Evolutionary conservation across 495 filamentous ascomycete genomes (phyloP), one percentile per base, ranked within the genome.

Genomic region (Podospora appendiculata): DNA sequence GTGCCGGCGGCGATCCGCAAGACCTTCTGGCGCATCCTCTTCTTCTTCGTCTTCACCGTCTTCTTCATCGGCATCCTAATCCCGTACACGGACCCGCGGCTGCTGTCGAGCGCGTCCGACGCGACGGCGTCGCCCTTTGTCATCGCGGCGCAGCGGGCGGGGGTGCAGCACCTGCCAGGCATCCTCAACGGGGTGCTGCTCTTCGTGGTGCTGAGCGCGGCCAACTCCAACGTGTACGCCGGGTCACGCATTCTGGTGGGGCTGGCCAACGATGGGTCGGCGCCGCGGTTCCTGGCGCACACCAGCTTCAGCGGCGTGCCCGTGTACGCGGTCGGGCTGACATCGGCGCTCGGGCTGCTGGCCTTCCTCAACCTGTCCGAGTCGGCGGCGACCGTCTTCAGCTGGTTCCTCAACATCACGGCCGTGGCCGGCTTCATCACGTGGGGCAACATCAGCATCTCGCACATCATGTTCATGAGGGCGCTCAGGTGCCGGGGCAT

Each of bases 141-240:
- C 18, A 79, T 89, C 46, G 83, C 85, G 19, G 80, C 86, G 34
- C 61, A 73, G 32, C 66, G 78, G 10, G 86, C 85, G 5, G 83
- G 83, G 54, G 80, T 88, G 55, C 69, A 68, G 7, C 80, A 80
- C 6, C 75, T 88, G 32, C 85, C 85, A 1, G 78, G 82, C 46
- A 80, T 88, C 55, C 83, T 89, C 66, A 88, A 88, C 58, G 82
- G 77, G 32, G 80, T 88, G 35, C 77, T 88, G 43, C 76, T 86
- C n/a, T 74, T 72, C 16, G 81, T 82, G 9, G 81, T 83, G 13
- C 64, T 77, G 11, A 73, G 70, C 4, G 73, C 74, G 19, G 82
- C 75, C 6, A 81, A 79, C 62, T 79, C 80, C 32, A 77, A 78
- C 42, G 74, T 77, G 35, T 85, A 83, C 58, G 79, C 73, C 5